A percentile compares a stretch with the other conserved stretches of the same genome.
phyloP scores from a whole-genome alignment of 2,329 filamentous ascomycete genomes.

The Berkeleyomyces basicola region DNA sequence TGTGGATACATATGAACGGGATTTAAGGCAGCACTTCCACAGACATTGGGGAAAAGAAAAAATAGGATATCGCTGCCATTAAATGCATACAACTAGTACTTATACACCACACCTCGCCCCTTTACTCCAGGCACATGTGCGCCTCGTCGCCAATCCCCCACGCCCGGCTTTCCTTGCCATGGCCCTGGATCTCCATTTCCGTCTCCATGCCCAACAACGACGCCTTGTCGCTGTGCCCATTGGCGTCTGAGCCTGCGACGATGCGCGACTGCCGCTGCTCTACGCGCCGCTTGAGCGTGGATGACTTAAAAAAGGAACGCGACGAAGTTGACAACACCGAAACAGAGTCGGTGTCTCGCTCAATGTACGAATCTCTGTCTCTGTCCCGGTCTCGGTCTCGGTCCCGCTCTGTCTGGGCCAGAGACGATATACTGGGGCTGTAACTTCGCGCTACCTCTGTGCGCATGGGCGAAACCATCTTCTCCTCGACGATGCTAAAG shows the following conservation, averaged over 20 bases:
- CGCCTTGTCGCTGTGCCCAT: conserved; percentile 28
- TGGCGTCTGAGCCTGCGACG: conserved; percentile 29
- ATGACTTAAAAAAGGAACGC: conserved; percentile 27
- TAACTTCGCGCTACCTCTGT: conserved; percentile 15
- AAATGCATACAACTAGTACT: background rate
- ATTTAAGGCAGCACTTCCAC: background rate
- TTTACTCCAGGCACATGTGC: conserved; percentile 61
- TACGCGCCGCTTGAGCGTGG: conserved; percentile 25
- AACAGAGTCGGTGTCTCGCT: conserved; percentile 24
- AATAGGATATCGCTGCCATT: background rate
- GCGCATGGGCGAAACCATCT: conserved; percentile 21
- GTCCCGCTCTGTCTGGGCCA: background rate
- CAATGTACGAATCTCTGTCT: background rate
- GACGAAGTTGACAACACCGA: conserved; percentile 34
- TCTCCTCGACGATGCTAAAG: conserved; percentile 24
- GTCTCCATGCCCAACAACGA: conserved; percentile 27
- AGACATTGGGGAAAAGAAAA: background rate
- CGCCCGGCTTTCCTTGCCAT: conserved; percentile 37
- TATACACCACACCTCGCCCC: background rate
- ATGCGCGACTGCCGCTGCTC: conserved; percentile 21
- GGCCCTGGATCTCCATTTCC: conserved; percentile 36
- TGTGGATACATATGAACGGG: too few relatives aligned
- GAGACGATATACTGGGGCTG: conserved; percentile 7
- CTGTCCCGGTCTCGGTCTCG: background rate
- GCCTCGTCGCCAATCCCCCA: conserved; percentile 77